Conservation (phyloP, 1,139 yeast genomes). For the Chernovozyma aurita region DNA sequence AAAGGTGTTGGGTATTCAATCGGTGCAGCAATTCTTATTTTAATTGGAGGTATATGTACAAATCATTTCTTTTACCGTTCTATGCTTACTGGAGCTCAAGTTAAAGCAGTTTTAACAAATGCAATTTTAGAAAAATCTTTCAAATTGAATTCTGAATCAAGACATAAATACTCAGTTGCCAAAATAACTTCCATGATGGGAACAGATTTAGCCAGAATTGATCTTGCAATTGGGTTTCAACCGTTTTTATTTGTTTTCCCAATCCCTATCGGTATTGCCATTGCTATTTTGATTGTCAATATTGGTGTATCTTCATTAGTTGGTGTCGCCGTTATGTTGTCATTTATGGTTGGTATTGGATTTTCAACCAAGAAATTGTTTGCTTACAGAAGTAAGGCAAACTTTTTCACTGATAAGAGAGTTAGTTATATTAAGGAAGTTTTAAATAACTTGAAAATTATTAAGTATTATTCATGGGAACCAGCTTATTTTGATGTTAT, state of each 20-base stretch:
- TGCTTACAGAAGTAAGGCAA: slow-evolving; percentile 23
- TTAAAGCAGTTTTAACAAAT: slow-evolving; percentile 61
- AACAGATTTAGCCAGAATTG: slow-evolving; percentile 34
- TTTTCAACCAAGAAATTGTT: slow-evolving; percentile 23
- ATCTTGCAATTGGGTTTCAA: slow-evolving; percentile 30
- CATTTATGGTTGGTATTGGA: slow-evolving; percentile 21
- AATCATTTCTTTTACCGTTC: slow-evolving; percentile 28
- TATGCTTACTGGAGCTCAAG: slow-evolving; percentile 56
- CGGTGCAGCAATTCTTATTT: slow-evolving; percentile 18
- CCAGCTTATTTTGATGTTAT: slow-evolving; percentile 47
- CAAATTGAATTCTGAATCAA: slow-evolving; percentile 54
- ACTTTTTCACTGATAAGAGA: slow-evolving; percentile 29
- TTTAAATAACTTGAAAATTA: slow-evolving; percentile 30
- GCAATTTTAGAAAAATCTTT: slow-evolving; percentile 66
- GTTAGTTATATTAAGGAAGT: slow-evolving; percentile 33
- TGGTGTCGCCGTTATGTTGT: slow-evolving; percentile 28
- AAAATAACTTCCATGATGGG: slow-evolving; percentile 54
- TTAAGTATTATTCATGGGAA: slow-evolving; percentile 62
- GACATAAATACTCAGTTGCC: slow-evolving; percentile 59
- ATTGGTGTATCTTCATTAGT: slow-evolving; percentile 34
- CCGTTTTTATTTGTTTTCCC: slow-evolving; percentile 28
- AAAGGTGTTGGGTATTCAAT: slow-evolving; percentile 36
- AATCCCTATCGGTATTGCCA: slow-evolving; percentile 25
- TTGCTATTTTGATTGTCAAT: slow-evolving; percentile 28
- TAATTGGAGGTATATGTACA: slow-evolving; percentile 19